phyloP scores from a whole-genome alignment of 805 yeast species.

The Kazachstania viticola region DNA sequence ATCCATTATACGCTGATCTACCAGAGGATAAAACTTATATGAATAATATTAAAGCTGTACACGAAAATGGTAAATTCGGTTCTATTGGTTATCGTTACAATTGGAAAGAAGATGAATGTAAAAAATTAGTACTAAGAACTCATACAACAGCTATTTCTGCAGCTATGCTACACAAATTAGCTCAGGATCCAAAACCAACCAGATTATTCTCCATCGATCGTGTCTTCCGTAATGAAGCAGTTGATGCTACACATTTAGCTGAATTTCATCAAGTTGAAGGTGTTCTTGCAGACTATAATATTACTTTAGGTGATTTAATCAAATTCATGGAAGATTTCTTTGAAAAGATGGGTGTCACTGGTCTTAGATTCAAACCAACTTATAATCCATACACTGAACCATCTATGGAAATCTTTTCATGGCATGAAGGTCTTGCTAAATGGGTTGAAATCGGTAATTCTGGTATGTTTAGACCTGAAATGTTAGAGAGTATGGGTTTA shows the following conservation, averaged over 20 bases:
- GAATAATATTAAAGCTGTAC: conserved; percentile 71
- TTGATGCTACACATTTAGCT: conserved; percentile 97
- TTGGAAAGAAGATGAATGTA: conserved; percentile 87
- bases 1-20: conserved; percentile 68
- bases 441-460: conserved; percentile 99
- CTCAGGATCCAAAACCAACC: conserved; percentile 77
- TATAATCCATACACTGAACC: conserved; percentile 99
- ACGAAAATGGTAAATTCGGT: conserved; percentile 81
- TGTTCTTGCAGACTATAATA: conserved; percentile 90
- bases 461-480: conserved; percentile 99
- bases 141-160: conserved; percentile 96
- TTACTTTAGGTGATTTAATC: conserved; percentile 90
- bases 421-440: conserved; percentile 85
- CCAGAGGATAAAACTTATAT: conserved; percentile 77
- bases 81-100: conserved; percentile 98
- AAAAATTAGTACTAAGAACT: conserved; percentile 87
- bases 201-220: conserved; percentile 93
- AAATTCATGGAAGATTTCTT: conserved; percentile 98
- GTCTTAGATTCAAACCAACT: conserved; percentile 94
- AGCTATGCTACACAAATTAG: conserved; percentile 74
- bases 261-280: conserved; percentile 99
- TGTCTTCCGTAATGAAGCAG: conserved; percentile 99
- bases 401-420: conserved; percentile 91
- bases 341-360: conserved; percentile 91
- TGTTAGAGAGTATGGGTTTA: conserved; percentile 96